Evolutionary conservation across 2,329 filamentous ascomycete genomes (phyloP).

Genomic region (Cercospora zeae-maydis): DNA sequence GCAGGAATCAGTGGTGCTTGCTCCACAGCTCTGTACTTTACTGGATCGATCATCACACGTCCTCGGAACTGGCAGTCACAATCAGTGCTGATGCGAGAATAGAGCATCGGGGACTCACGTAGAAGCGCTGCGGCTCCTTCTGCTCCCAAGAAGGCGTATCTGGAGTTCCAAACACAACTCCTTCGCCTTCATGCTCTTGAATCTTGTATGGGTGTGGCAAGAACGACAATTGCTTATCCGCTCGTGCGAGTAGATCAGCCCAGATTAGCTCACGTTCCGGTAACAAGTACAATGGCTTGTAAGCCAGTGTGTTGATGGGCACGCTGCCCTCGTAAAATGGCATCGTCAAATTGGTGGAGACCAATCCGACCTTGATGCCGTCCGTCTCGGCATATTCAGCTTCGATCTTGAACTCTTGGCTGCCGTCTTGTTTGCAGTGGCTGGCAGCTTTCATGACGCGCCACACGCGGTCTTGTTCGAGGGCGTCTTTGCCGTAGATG

Average conservation of each 20-base stretch:
- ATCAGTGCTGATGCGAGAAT: background rate
- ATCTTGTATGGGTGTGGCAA: background rate
- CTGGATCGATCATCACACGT: slow-evolving; percentile 8
- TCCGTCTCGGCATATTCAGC: slow-evolving; percentile 1
- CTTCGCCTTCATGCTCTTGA: background rate
- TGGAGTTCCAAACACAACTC: background rate
- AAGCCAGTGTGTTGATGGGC: background rate
- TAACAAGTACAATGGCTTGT: slow-evolving; percentile 3
- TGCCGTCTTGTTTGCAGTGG: background rate
- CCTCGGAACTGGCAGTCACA: slow-evolving; percentile 2
- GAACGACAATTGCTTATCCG: background rate
- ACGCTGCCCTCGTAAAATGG: slow-evolving; percentile 1
- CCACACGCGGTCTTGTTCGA: slow-evolving; percentile 7
- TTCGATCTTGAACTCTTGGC: slow-evolving; percentile 1
- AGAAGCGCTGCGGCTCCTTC: slow-evolving; percentile 1
- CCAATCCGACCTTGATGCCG: slow-evolving; percentile 1
- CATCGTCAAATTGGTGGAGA: background rate
- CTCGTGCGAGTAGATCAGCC: background rate
- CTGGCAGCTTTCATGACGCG: background rate
- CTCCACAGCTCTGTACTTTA: background rate
- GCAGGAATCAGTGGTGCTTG: slow-evolving; percentile 3
- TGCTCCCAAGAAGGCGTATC: background rate
- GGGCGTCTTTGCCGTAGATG: slow-evolving; percentile 1
- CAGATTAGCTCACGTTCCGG: background rate
- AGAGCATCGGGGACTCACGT: background rate